Evolutionary conservation across 768 basidiomycete genomes (phyloP), one percentile per base, ranked within the genome.

Genomic region (Suillus sp.): DNA sequence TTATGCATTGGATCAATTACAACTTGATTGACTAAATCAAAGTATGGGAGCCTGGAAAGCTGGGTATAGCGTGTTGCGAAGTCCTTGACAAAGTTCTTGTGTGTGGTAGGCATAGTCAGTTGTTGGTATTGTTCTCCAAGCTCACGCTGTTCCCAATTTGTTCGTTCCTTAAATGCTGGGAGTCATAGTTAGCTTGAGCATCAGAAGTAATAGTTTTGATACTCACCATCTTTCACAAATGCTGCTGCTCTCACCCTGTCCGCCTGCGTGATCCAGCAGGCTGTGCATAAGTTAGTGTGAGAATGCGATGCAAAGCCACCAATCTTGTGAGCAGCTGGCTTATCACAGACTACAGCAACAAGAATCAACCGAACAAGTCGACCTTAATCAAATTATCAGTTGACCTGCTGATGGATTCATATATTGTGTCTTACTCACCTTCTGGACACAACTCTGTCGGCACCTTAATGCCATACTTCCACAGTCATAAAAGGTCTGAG

Each of bases 1-100:
- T 70, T 69, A 56, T 80, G 79, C 78, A 80, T 79, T 3, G 74
- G 63, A 55, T 80, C 78, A n/a, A 77, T 67, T 0, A 76, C 68
- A 4, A 69, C 64, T 37, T 68, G 72, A 2, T 54, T 62, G 18
- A 71, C 68, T 4, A 72, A 69, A 48, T 77, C 65, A 65, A 73
- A 79, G 64, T 79, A 79, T 2, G 76, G 74, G 7, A 80, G 73
- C 13, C 67, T 59, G 2, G 73, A 60, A 1, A 78, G 54, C 27
- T 69, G 66, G 4, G 74, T 43, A 8, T 56, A 62, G 20, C 43
- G 25, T 9, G 62, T 62, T 10, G 62, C 32, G 10, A 25, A n/a
- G 16, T 62, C 62, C 9, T 62, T 62, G 2, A 62, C 55, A 10
- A 62, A 62, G 11, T 43, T 45, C 18, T 62, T 62, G 22, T 18